Evolutionary conservation across 164 flowering plant species (phyloP), one percentile per base, ranked within the genome.

Genomic region (Berberis thunbergii): DNA sequence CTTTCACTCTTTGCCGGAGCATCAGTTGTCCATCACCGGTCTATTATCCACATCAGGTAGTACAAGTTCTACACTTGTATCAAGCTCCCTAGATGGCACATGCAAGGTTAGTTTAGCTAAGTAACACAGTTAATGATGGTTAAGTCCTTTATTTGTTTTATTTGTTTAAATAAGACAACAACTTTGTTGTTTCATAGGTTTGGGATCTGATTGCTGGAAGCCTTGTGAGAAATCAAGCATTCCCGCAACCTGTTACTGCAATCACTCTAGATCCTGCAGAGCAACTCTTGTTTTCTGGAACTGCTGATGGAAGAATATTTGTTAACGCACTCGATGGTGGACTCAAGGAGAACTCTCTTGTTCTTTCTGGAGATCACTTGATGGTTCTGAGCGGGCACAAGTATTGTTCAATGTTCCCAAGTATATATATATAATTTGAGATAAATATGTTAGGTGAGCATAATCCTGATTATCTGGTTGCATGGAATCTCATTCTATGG

Each of bases 31-130:
- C 43, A 71, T 84, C 60, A 80, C 83, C 45, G 76, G 79, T 61
- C 65, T 84, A 26, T 10, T 76, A 67, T 68, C 73, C 6, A 65
- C 68, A 45, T 74, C 79, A 38, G 63, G 72, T 63, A 57, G 72
- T 49, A 64, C 77, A 41, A 72, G 66, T 60, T 71, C 78, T 49
- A 58, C 73, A 49, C 66, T 80, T 11, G 13, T 80, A 65, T 80
- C 88, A 48, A 78, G 85, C 77, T 84, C 86, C 45, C 70, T 77
- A 42, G 88, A 84, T 69, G 79, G 81, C 53, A 78, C 80, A 40
- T 81, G 80, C 80, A 84, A 80, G 88, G 88, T 84, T 4, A 39
- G 45, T 48, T 26, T 10, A 13, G 59, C 45, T 48, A 9, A 48
- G 45, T 49, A 56, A 10, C 40, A 1, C 42, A 1, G 8, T 50